phyloP scores from a whole-genome alignment of 768 basidiomycete species.

The Tephrocybe sp. region DNA sequence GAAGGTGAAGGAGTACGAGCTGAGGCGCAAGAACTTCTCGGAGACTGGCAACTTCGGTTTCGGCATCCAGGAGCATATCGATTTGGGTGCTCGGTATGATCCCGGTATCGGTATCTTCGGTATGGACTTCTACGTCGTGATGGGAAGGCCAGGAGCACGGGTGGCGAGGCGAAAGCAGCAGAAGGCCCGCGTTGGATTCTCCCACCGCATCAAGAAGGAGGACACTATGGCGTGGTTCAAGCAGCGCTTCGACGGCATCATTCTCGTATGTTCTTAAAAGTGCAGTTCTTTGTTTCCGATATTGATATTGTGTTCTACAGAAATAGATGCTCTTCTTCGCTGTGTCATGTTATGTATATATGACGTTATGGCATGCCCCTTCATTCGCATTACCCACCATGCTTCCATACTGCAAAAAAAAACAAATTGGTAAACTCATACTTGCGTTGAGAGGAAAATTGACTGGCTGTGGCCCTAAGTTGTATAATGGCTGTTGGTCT shows the following conservation, averaged over 20 bases:
- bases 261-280: conserved; percentile 61
- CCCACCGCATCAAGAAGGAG: conserved; percentile 92
- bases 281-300: background rate
- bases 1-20: conserved; percentile 99
- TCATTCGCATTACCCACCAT: conserved; percentile 15
- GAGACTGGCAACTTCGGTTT: conserved; percentile 99
- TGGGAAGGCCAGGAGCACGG: conserved; percentile 93
- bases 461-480: too few species aligned
- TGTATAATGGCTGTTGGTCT: too few species aligned
- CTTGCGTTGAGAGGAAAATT: background rate
- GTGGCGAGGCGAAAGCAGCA: conserved; percentile 90
- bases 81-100: conserved; percentile 98
- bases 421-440: conserved; percentile 7
- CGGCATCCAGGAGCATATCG: conserved; percentile 99
- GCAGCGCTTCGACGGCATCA: conserved; percentile 98
- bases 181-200: conserved; percentile 83
- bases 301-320: conserved; percentile 8
- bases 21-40: conserved; percentile 95
- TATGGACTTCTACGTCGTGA: conserved; percentile 98
- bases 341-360: conserved; percentile 20
- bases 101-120: conserved; percentile 99
- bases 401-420: conserved; percentile 4
- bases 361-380: conserved; percentile 23
- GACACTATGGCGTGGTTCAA: conserved; percentile 99
- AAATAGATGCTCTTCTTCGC: conserved; percentile 18